phyloP scores from a whole-genome alignment of 257 asterid genomes.

The Ehretia macrophylla region DNA sequence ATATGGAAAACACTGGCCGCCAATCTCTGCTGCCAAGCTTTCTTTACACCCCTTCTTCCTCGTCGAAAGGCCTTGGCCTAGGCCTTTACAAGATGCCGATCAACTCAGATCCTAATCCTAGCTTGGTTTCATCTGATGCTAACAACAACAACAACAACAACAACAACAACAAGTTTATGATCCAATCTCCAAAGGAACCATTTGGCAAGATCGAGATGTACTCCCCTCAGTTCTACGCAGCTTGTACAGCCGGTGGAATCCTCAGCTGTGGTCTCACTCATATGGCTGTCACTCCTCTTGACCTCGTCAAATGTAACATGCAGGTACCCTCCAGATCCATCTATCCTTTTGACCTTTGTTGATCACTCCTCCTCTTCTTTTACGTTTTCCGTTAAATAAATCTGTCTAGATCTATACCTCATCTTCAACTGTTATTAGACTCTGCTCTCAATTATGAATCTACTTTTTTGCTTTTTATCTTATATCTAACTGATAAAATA shows the following conservation, averaged over 20 bases:
- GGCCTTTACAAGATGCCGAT: slow-evolving; percentile 18
- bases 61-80: slow-evolving; percentile 32
- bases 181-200: slow-evolving; percentile 70
- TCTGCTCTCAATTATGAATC: too few relatives aligned
- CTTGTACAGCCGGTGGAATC: slow-evolving; percentile 83
- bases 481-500: too few relatives aligned
- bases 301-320: slow-evolving; percentile 96
- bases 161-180: slow-evolving; percentile 37
- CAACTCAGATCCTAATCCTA: too few relatives aligned
- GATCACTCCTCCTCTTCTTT: background rate
- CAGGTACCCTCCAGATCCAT: slow-evolving; percentile 64
- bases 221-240: slow-evolving; percentile 79
- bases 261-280: slow-evolving; percentile 95
- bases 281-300: slow-evolving; percentile 94
- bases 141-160: slow-evolving; percentile 11
- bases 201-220: slow-evolving; percentile 75
- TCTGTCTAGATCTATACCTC: background rate
- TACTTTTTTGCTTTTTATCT: too few relatives aligned
- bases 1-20: slow-evolving; percentile 51
- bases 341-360: background rate
- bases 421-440: too few relatives aligned
- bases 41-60: slow-evolving; percentile 46
- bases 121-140: too few relatives aligned
- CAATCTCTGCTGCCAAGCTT: slow-evolving; percentile 64
- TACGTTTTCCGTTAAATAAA: too few relatives aligned